Conservation (phyloP, 2,329 filamentous ascomycete species). For the Erysiphe pulchra region DNA sequence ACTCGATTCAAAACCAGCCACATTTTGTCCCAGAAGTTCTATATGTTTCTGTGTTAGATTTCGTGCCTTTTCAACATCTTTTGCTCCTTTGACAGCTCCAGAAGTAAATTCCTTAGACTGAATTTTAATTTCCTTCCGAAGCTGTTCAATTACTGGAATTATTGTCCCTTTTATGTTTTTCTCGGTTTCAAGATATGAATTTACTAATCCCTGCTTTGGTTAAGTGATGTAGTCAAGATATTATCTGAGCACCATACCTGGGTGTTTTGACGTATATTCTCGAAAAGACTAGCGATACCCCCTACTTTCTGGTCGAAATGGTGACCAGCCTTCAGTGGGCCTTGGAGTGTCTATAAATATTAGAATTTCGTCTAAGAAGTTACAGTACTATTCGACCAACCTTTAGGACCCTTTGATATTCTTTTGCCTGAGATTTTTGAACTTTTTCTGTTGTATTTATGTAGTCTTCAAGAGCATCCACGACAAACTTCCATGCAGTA, state of each 20-base stretch:
- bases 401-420: constrained; percentile 89
- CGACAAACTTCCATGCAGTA: constrained; percentile 88
- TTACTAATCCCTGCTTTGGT: constrained; percentile 42
- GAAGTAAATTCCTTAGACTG: constrained; percentile 73
- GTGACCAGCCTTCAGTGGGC: constrained; percentile 66
- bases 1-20: constrained; percentile 52
- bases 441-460: constrained; percentile 64
- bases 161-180: constrained; percentile 72
- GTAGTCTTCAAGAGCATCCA: constrained; percentile 78
- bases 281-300: constrained; percentile 71
- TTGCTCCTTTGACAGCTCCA: constrained; percentile 62
- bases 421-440: constrained; percentile 64
- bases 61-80: constrained; percentile 77
- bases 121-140: constrained; percentile 91
- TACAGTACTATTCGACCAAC: constrained; percentile 14
- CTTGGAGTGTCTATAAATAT: constrained; percentile 41
- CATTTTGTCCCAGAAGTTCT: constrained; percentile 70
- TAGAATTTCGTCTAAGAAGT: not conserved
- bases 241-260: constrained; percentile 21
- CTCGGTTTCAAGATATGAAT: constrained; percentile 73
- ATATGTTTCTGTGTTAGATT: constrained; percentile 82
- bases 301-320: constrained; percentile 85
- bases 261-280: constrained; percentile 81
- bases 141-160: constrained; percentile 63
- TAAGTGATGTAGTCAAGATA: no score